Evolutionary conservation across 2,329 filamentous ascomycete species (phyloP), one percentile per base, ranked within the genome.

Genomic region (Exophiala phaeomuriformis): DNA sequence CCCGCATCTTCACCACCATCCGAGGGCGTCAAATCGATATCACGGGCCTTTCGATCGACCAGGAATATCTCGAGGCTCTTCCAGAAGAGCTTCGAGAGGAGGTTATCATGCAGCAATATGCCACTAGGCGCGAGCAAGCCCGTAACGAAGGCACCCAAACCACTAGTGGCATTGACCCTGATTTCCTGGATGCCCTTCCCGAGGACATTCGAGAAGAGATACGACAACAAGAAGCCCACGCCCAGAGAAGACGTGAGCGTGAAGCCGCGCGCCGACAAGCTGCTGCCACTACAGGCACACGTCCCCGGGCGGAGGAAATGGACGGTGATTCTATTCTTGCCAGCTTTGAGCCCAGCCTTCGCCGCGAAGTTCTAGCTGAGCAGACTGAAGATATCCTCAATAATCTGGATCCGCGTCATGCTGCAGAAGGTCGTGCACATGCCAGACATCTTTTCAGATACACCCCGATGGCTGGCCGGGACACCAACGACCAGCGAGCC

Each of bases 21-120:
- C 78, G 90, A 56, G 91, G 90, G 29, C 86, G 87, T 59, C 84
- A 93, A 64, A 81, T 95, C 49, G 93, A 98, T 68, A 93, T 98
- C 46, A 98, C 93, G 0, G 88, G 88, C 56, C 78, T 98, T 57
- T 90, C 91, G 46, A 97, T 98, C 63, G 93, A 98, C 66, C 81
- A 86, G 10, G 90, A 95, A 52, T 98, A 96, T 69, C 81, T 98
- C 4, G 88, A 93, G 55, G 94, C 91, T n/a, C 75, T 98, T n/a
- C 93, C 93, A 0, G 93, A 98, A 63, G 94, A 98, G 57, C 84
- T 97, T 66, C 81, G 93, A 43, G 91, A 97, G 69, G 93, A 98
- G 67, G 93, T 98, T 46, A 88, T 98, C 60, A 89, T 94, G 68
- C 84, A 90, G 58, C 90, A 95, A 55, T 81, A 95, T 59, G 89